phyloP scores from a whole-genome alignment of 1,284 basidiomycete genomes.

The Peniophora sp. region DNA sequence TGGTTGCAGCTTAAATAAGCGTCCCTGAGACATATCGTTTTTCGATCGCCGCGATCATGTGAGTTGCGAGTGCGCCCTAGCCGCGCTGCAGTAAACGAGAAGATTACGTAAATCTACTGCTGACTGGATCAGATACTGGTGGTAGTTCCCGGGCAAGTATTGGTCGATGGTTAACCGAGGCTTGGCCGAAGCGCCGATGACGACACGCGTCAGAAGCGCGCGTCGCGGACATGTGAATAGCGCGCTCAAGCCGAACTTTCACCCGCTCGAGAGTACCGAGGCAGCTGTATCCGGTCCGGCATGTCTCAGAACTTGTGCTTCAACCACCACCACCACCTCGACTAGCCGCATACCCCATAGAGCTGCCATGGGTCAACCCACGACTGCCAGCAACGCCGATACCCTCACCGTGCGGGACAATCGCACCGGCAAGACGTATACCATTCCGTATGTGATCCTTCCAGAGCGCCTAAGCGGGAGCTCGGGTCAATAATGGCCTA shows the following conservation, averaged over 20 bases:
- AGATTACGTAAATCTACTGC: too few relatives aligned
- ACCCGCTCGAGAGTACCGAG: neutral
- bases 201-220: neutral
- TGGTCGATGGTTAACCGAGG: neutral
- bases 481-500: neutral
- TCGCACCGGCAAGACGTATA: constrained; percentile 74
- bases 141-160: too few relatives aligned
- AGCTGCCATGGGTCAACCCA: constrained; percentile 40
- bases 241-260: neutral
- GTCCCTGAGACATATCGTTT: too few relatives aligned
- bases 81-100: too few relatives aligned
- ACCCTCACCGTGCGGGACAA: constrained; percentile 71
- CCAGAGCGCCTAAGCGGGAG: neutral
- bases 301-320: neutral
- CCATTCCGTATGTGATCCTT: constrained; percentile 54
- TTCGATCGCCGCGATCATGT: too few relatives aligned
- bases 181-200: neutral
- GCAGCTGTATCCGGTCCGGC: neutral
- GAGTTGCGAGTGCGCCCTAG: too few relatives aligned
- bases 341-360: neutral
- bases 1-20: too few relatives aligned
- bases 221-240: neutral
- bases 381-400: constrained; percentile 24
- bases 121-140: too few relatives aligned
- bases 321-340: neutral